phyloP scores from a whole-genome alignment of 306 rosid genomes.

The Prunus mira region DNA sequence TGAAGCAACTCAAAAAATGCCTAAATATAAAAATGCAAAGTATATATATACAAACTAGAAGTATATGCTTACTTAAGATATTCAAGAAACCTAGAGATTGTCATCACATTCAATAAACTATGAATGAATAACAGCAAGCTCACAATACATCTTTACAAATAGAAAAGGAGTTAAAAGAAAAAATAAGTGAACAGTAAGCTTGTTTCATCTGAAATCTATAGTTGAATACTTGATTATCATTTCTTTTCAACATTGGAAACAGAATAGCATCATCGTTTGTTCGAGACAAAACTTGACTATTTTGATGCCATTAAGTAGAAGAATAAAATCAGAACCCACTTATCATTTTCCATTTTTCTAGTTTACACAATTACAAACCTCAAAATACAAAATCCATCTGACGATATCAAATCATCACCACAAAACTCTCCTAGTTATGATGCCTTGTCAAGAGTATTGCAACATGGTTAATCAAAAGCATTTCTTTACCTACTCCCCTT shows the following conservation, averaged over 20 bases:
- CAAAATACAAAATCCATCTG: conserved; percentile 38
- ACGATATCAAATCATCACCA: conserved; percentile 19
- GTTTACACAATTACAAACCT: conserved; percentile 19
- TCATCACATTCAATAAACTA: not conserved
- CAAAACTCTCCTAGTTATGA: conserved; percentile 37
- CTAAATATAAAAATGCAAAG: not conserved
- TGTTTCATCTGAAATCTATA: not conserved
- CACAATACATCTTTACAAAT: not conserved
- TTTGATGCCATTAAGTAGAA: not conserved
- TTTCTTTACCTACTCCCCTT: conserved; percentile 99
- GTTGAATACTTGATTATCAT: not conserved
- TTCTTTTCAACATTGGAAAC: not conserved
- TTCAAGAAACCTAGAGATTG: not conserved
- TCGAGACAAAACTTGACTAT: not conserved
- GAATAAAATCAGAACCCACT: not conserved
- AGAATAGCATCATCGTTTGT: not conserved
- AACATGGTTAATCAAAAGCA: conserved; percentile 89
- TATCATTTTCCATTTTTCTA: not conserved
- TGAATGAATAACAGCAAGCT: not conserved
- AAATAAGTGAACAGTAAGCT: not conserved
- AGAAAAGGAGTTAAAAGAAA: not conserved
- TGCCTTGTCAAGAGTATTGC: conserved; percentile 58
- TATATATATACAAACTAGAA: not conserved
- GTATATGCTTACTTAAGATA: not conserved
- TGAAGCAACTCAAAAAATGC: not conserved